phyloP scores from a whole-genome alignment of 2,329 filamentous ascomycete species.

The Fusarium oligoseptatum region DNA sequence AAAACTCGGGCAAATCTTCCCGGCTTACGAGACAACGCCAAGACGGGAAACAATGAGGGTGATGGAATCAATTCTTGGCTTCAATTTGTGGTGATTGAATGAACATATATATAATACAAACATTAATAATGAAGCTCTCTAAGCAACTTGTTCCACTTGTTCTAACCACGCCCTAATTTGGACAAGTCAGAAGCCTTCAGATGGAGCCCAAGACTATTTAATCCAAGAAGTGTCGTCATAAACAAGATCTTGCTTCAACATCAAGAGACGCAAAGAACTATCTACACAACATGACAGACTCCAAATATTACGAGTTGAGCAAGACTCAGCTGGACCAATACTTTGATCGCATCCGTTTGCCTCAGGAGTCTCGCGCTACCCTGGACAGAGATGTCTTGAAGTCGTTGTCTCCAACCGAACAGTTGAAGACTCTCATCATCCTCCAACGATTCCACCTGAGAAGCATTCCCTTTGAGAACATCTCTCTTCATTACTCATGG shows the following conservation, averaged over 20 bases:
- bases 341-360: conserved; percentile 28
- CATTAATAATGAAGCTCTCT: neutral
- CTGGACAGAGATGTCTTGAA: neutral
- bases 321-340: conserved; percentile 27
- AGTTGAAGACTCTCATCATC: conserved; percentile 48
- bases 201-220: neutral
- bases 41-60: neutral
- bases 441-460: conserved; percentile 59
- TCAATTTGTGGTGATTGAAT: neutral
- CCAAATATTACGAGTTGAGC: neutral
- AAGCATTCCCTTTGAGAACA: conserved; percentile 67
- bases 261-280: neutral
- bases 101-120: neutral
- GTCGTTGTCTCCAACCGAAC: conserved; percentile 27
- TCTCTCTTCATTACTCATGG: conserved; percentile 64
- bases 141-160: neutral
- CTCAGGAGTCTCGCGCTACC: neutral
- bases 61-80: neutral
- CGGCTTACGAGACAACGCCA: neutral
- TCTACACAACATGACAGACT: neutral
- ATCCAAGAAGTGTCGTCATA: neutral
- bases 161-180: neutral
- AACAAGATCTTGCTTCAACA: neutral
- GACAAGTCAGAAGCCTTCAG: neutral
- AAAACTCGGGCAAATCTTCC: neutral